A percentile compares a stretch with the other conserved stretches of the same genome.
phyloP scores from a whole-genome alignment of 2,329 filamentous ascomycete genomes.

The Xylariaceae sp. region DNA sequence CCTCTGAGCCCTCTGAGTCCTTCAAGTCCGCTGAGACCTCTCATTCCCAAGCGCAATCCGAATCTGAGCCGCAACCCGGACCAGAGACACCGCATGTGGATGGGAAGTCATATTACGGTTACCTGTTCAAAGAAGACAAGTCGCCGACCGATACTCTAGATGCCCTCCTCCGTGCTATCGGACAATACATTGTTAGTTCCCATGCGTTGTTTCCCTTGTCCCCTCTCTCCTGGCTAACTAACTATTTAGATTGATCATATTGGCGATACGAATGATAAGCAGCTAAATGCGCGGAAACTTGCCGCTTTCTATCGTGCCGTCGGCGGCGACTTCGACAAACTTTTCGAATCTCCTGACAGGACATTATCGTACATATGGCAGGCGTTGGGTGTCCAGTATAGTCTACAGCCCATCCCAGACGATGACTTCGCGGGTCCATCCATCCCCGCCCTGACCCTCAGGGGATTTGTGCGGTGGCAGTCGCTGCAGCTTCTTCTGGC shows the following conservation, averaged over 20 bases:
- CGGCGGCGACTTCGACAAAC: slow-evolving; percentile 68
- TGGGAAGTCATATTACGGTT: slow-evolving; percentile 51
- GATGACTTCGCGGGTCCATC: slow-evolving; percentile 69
- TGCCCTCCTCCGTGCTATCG: slow-evolving; percentile 63
- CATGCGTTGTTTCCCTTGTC: neutral
- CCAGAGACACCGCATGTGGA: slow-evolving; percentile 20
- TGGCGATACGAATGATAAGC: slow-evolving; percentile 49
- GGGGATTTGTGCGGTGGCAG: slow-evolving; percentile 91
- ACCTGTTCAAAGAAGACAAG: slow-evolving; percentile 64
- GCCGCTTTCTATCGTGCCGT: slow-evolving; percentile 72
- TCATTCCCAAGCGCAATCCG: slow-evolving; percentile 10
- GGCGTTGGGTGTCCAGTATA: slow-evolving; percentile 84
- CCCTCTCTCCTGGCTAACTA: slow-evolving; percentile 16
- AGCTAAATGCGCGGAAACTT: slow-evolving; percentile 62
- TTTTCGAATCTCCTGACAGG: slow-evolving; percentile 70
- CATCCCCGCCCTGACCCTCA: slow-evolving; percentile 74
- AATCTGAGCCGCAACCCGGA: slow-evolving; percentile 13
- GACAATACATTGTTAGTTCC: slow-evolving; percentile 61
- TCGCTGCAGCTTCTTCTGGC: slow-evolving; percentile 83
- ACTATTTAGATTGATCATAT: slow-evolving; percentile 49
- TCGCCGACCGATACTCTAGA: slow-evolving; percentile 61
- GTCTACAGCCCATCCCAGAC: slow-evolving; percentile 64
- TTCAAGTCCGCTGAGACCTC: slow-evolving; percentile 11
- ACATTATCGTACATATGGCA: slow-evolving; percentile 90
- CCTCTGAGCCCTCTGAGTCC: neutral